Evolutionary conservation across 768 basidiomycete genomes (phyloP), one percentile per base, ranked within the genome.

Genomic region (Suillus variegatus): DNA sequence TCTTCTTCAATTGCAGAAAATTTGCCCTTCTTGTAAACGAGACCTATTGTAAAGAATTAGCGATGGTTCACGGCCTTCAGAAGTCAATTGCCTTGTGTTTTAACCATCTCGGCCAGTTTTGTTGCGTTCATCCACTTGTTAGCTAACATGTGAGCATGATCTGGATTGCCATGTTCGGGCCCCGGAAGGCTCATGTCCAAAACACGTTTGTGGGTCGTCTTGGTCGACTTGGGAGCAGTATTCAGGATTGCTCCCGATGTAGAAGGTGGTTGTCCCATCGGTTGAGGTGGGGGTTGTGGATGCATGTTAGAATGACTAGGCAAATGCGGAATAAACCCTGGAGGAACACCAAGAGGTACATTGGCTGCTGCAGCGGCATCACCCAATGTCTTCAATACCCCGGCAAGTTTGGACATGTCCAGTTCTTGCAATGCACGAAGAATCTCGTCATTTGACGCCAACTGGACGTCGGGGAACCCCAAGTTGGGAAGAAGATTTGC

Each of bases 11-110:
- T 87, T 0, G 88, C 85, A 32, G 92, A 93, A 71, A 95, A 95
- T 72, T 92, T 94, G 16, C 93, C 93, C 76, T 93, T 93, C 78
- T 90, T 93, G 75, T 92, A 94, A 3, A 91, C 84, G n/a, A 94
- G 84, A 40, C 92, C 92, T 94, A 66, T 54, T 46, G 47, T 32
- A 2, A 35, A 52, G 64, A 46, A 32, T 54, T 63, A 67, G 66
- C 16, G 56, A 63, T 38, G 44, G 61, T 35, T 25, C 25, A 40
- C 41, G 46, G 14, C 32, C 46, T 43, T 18, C 25, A 35, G 41
- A 57, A 40, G 28, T 54, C 16, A 57, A 69, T 52, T 58, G 91
- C 93, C 92, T 80, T 92, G 84, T 32, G 82, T 85, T 73, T 82
- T 82, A 16, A 87, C 91, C 69, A 93, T 78, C 68, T 91, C 87